Base-by-base conservation (phyloP, 1,139 yeast species). In the Pichia terricola region DNA sequence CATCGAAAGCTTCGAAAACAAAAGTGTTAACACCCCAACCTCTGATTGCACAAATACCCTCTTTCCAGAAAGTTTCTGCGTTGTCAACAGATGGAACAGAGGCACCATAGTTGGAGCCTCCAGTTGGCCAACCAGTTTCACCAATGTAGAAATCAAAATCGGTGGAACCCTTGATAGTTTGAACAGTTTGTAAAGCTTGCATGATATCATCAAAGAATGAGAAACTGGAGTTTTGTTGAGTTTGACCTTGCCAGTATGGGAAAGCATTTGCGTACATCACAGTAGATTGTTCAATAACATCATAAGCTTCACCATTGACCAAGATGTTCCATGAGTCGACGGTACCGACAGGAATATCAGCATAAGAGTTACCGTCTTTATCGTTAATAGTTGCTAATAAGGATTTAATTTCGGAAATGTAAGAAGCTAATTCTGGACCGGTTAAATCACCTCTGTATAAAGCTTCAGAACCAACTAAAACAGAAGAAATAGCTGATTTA, bases 231-330 rank as follows among this genome's bases (percentile, higher is more conserved):
- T 86, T 87, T 47, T 67, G 61, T 73, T 73, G 75, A 56, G 89
- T 75, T 70, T 86, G 96, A 38, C 96, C 96, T 72, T 91, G 96
- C 97, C 97, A 91, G 81, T 87, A 89, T 25, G 96, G 83, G 75
- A 89, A 91, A 44, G 96, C 96, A 64, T 91, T 89, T 59, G 95
- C 94, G 64, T 81, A 82, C 51, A 88, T 78, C 57, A 86, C 70
- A 66, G 89, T 96, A 42, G 94, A 72, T 40, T 86, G 91, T 62
- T 77, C 57, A 60, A 91, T 80, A 44, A 82, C 95, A 33, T 81
- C 76, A 45, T 68, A 59, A 53, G 81, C 71, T 54, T 70, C 76
- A 57, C 84, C 94, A 58, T 86, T 94, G 55, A 87, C 95, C 54
- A 86, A 66, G 50, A 84, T 74, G 66, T 89, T 86, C 97, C 98